phyloP scores from a whole-genome alignment of 2,329 filamentous ascomycete species.

The Sphaerulina populicola region DNA sequence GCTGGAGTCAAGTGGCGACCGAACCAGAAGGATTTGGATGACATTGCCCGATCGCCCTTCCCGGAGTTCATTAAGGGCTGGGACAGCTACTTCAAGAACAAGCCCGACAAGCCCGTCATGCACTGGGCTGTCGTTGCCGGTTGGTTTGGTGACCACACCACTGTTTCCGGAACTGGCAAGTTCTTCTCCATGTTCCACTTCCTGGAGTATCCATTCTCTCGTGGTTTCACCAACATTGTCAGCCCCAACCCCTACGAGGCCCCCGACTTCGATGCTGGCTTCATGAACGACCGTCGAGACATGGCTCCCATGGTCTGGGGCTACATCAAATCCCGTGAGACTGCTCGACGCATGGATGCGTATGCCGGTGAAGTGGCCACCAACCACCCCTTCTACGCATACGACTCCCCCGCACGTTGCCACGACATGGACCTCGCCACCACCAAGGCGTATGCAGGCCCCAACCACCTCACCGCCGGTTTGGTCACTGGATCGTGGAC shows the following conservation, averaged over 20 bases:
- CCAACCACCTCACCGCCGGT: conserved; percentile 61
- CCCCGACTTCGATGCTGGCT: conserved; percentile 62
- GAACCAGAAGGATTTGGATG: conserved; percentile 56
- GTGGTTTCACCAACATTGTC: conserved; percentile 59
- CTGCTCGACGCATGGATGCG: conserved; percentile 66
- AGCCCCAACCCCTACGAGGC: conserved; percentile 50
- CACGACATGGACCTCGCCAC: conserved; percentile 66
- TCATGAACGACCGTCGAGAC: conserved; percentile 78
- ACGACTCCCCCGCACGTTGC: conserved; percentile 59
- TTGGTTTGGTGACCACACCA: conserved; percentile 46
- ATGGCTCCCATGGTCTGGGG: conserved; percentile 81
- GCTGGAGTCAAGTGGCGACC: conserved; percentile 72
- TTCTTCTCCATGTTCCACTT: conserved; percentile 83
- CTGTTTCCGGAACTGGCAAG: conserved; percentile 59
- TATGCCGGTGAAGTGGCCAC: conserved; percentile 62
- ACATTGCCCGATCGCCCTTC: conserved; percentile 65
- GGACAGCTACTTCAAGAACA: conserved; percentile 76
- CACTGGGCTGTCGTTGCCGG: conserved; percentile 71
- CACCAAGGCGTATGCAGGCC: conserved; percentile 66
- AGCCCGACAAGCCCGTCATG: conserved; percentile 81
- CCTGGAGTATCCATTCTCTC: conserved; percentile 67
- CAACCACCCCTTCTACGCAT: conserved; percentile 56
- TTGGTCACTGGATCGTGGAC: conserved; percentile 54
- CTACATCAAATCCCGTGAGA: conserved; percentile 75
- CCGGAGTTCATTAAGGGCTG: conserved; percentile 66